Evolutionary conservation across 352 stramenopile species (phyloP).

Genomic region (Pythium rishiriense): DNA sequence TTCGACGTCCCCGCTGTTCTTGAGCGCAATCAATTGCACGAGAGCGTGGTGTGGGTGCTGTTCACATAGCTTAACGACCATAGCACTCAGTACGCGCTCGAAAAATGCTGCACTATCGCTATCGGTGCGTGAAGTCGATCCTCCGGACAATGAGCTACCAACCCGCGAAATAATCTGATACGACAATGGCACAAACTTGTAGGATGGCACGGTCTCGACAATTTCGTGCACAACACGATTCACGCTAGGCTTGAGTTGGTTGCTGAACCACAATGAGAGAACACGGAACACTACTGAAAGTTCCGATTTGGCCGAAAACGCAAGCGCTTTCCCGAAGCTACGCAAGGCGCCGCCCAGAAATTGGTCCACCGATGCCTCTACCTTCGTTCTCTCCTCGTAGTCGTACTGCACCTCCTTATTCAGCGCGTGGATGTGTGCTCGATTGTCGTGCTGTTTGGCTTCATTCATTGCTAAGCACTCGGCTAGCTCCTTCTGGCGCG

Average conservation of each 20-base stretch:
- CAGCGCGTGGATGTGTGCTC: slow-evolving; percentile 63
- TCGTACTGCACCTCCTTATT: slow-evolving; percentile 91
- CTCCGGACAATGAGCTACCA: slow-evolving; percentile 38
- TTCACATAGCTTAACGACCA: slow-evolving; percentile 92
- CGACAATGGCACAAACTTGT: slow-evolving; percentile 96
- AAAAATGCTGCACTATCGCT: slow-evolving; percentile 44
- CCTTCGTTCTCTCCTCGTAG: slow-evolving; percentile 78
- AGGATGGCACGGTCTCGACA: slow-evolving; percentile 88
- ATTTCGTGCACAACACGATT: slow-evolving; percentile 88
- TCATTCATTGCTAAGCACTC: slow-evolving; percentile 63
- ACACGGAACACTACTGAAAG: slow-evolving; percentile 92
- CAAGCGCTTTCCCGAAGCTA: slow-evolving; percentile 79
- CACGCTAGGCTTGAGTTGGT: slow-evolving; percentile 69
- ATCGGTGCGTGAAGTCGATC: slow-evolving; percentile 7
- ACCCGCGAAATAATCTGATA: slow-evolving; percentile 98
- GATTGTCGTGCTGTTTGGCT: slow-evolving; percentile 60
- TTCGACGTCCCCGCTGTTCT: slow-evolving; percentile 92
- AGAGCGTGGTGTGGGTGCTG: slow-evolving; percentile 97
- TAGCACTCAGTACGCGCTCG: slow-evolving; percentile 78
- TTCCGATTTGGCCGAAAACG: slow-evolving; percentile 61
- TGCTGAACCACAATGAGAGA: slow-evolving; percentile 94
- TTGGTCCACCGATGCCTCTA: slow-evolving; percentile 82
- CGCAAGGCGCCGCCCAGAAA: slow-evolving; percentile 88
- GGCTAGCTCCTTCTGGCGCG: slow-evolving; percentile 59
- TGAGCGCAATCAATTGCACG: slow-evolving; percentile 94